phyloP scores from a whole-genome alignment of 768 basidiomycete genomes.

The Phaffia tasmanica region DNA sequence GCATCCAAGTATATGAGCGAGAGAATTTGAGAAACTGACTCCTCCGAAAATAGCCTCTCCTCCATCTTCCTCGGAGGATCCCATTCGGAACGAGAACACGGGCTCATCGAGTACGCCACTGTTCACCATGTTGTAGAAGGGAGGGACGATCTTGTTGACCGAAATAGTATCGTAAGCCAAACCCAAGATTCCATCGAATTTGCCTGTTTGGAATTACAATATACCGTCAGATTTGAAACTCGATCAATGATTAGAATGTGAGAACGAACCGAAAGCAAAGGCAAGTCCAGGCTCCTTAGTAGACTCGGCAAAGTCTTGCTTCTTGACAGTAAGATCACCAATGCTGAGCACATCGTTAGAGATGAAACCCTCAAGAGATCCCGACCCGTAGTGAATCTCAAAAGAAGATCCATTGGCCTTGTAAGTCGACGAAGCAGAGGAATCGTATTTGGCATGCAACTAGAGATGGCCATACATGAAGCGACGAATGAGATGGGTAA shows the following conservation, averaged over 20 bases:
- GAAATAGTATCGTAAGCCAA: conserved; percentile 91
- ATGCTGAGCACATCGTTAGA: conserved; percentile 70
- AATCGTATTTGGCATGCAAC: conserved; percentile 85
- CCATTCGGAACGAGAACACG: conserved; percentile 90
- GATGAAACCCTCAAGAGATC: conserved; percentile 92
- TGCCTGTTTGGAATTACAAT: conserved; percentile 33
- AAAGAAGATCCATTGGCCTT: conserved; percentile 81
- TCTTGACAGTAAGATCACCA: conserved; percentile 63
- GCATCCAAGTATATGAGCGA: not conserved
- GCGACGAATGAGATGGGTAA: not conserved
- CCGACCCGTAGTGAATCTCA: conserved; percentile 86
- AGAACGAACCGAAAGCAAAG: conserved; percentile 66
- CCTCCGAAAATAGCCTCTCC: conserved; percentile 26
- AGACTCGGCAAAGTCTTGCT: conserved; percentile 87
- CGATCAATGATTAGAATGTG: conserved; percentile 37
- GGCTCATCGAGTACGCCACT: conserved; percentile 67
- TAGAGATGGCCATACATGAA: conserved; percentile 56
- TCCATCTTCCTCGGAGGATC: conserved; percentile 63
- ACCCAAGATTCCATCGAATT: conserved; percentile 91
- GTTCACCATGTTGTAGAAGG: conserved; percentile 87
- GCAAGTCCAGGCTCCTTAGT: conserved; percentile 91
- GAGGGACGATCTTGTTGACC: conserved; percentile 82
- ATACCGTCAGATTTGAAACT: not conserved
- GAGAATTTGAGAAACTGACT: conserved; percentile 3
- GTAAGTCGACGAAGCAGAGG: conserved; percentile 64